Evolutionary conservation across 164 flowering plant genomes (phyloP).

Genomic region (Umbellularia californica): DNA sequence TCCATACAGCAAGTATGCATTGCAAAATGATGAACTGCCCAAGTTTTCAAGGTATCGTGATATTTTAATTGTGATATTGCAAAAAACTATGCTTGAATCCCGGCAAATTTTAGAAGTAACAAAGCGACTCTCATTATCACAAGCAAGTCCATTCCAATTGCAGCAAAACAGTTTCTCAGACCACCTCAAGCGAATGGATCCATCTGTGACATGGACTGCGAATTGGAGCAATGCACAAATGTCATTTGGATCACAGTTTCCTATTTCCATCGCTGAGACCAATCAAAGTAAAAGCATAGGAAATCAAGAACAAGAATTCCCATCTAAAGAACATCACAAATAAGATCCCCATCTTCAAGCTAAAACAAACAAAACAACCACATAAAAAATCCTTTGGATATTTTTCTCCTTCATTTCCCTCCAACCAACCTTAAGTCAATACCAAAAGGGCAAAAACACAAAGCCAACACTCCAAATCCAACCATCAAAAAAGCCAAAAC

Average conservation of each 20-base stretch:
- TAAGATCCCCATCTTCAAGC: slow-evolving; percentile 15
- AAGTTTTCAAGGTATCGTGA: too few species aligned
- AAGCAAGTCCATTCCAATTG: slow-evolving; percentile 69
- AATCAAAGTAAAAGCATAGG: slow-evolving; percentile 23
- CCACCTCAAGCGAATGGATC: slow-evolving; percentile 46
- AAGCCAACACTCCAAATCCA: neutral
- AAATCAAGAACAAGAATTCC: slow-evolving; percentile 30
- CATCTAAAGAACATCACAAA: slow-evolving; percentile 36
- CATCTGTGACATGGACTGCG: slow-evolving; percentile 48
- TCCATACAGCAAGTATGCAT: too few species aligned
- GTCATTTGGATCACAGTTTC: slow-evolving; percentile 49
- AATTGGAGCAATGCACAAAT: slow-evolving; percentile 53
- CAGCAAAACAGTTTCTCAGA: slow-evolving; percentile 47
- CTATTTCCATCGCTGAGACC: slow-evolving; percentile 14
- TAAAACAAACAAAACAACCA: slow-evolving; percentile 10
- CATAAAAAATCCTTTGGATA: neutral
- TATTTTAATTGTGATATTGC: too few species aligned
- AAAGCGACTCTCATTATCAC: slow-evolving; percentile 24
- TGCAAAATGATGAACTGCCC: too few species aligned
- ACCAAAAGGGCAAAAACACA: neutral
- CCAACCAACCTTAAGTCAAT: neutral
- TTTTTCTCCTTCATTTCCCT: too few species aligned
- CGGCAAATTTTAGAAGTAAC: slow-evolving; percentile 39
- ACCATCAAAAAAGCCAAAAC: neutral
- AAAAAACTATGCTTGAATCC: slow-evolving; percentile 13